Evolutionary conservation across 2,329 filamentous ascomycete genomes (phyloP), one percentile per base, ranked within the genome.

Genomic region (Pyrenochaeta sp.): DNA sequence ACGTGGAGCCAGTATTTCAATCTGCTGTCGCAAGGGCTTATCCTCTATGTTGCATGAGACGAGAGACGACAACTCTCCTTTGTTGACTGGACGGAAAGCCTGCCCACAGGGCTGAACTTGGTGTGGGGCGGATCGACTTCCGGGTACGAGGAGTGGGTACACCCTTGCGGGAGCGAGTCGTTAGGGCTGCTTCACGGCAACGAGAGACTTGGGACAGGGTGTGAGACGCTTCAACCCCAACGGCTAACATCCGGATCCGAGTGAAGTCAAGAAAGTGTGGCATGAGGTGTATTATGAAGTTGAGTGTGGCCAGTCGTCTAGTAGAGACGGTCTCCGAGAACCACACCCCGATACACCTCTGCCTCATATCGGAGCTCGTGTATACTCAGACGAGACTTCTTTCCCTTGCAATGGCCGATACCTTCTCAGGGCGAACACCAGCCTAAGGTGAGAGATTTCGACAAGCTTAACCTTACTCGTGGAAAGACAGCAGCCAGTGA

Each of bases 41-140:
- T 32, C 28, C 27, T 47, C 9, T 47, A 5, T 47, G 45, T 47
- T 47, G 45, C 45, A 44, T 8, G 15, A 19, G 8, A 39, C 4
- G 3, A 39, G n/a, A 32, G n/a, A 34, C 45, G 30, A 34, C 28
- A 22, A 34, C 27, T 32, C 22, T 25, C 22, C 45, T 28, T 34
- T 30, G 6, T 19, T 43, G 22, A 43, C 27, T 7, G 9, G 28
- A 46, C 27, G n/a, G 27, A 32, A 25, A 36, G 50, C 22, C 39
- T 12, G 27, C 28, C 34, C 25, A 43, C 47, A 34, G 44, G 54
- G 54, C 55, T 53, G 46, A 43, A 25, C 27, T 22, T 22, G 13
- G 27, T 37, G 30, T 58, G 50, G 55, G 42, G 45, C 55, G 40
- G 50, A 58, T 54, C 50, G 50, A 50, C 46, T 44, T 47, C 45